A percentile compares a stretch with the other conserved stretches of the same genome.
These are phyloP conservation scores for Aspergillus sp. DNA, from an alignment of 2,329 filamentous ascomycete genomes.

Conservation along the genomic window DNA sequence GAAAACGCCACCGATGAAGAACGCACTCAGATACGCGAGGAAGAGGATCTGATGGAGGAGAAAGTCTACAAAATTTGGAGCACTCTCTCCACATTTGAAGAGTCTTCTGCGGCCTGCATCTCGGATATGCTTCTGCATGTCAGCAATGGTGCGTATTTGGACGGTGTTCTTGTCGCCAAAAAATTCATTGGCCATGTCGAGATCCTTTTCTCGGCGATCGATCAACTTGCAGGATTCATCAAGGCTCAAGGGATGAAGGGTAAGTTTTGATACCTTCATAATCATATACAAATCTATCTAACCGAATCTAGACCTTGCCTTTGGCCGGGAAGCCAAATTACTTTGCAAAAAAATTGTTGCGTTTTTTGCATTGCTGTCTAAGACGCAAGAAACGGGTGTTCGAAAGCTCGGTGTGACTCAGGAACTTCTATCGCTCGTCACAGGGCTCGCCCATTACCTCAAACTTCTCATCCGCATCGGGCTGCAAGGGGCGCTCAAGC, in stretches of 20 bases:
- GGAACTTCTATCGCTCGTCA: constrained; percentile 95
- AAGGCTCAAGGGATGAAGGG: constrained; percentile 70
- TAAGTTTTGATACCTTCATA: constrained; percentile 41
- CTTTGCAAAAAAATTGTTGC: constrained; percentile 99
- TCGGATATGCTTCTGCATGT: constrained; percentile 99
- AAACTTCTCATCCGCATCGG: constrained; percentile 97
- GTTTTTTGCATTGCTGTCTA: constrained; percentile 92
- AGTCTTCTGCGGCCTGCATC: constrained; percentile 96
- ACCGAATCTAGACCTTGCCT: constrained; percentile 69
- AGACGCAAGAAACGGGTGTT: constrained; percentile 87
- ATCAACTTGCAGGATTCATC: constrained; percentile 77
- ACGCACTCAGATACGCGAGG: constrained; percentile 72
- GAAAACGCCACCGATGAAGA: constrained; percentile 64
- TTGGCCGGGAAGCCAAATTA: constrained; percentile 93
- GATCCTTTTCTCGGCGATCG: constrained; percentile 83
- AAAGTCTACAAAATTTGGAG: constrained; percentile 99
- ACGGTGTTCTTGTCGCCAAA: constrained; percentile 91
- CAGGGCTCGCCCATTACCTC: constrained; percentile 92
- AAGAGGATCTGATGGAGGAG: constrained; percentile 94
- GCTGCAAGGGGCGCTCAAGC: constrained; percentile 84
- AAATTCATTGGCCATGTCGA: constrained; percentile 97
- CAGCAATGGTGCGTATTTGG: constrained; percentile 94
- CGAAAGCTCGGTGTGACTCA: constrained; percentile 94
- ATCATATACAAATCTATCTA: constrained; percentile 22
- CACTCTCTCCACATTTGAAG: constrained; percentile 92